phyloP scores from a whole-genome alignment of 2,329 filamentous ascomycete genomes.

The Fusarium sp. region DNA sequence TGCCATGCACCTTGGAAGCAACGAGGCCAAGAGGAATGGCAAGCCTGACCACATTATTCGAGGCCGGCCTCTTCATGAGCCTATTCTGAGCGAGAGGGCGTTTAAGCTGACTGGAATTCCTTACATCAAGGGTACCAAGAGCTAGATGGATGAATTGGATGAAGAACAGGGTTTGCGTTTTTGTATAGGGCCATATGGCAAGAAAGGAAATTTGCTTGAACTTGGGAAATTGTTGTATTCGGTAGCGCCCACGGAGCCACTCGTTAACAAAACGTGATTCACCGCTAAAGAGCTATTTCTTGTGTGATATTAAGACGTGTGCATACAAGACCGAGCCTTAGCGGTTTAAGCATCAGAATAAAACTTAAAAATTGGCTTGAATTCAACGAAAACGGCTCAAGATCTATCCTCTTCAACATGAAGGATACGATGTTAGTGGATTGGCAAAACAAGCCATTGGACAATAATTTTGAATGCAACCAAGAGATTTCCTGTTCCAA shows the following conservation, averaged over 20 bases:
- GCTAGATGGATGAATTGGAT: not conserved
- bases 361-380: too few relatives aligned
- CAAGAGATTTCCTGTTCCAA: not conserved
- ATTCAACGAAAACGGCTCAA: too few relatives aligned
- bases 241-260: not conserved
- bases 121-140: slow-evolving; percentile 25
- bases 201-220: not conserved
- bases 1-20: slow-evolving; percentile 36
- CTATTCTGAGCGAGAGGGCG: slow-evolving; percentile 26
- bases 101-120: slow-evolving; percentile 43
- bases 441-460: not conserved
- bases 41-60: slow-evolving; percentile 35
- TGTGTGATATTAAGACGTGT: not conserved
- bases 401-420: not conserved
- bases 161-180: not conserved
- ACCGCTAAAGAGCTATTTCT: not conserved
- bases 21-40: slow-evolving; percentile 35
- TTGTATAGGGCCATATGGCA: not conserved
- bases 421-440: not conserved
- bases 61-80: slow-evolving; percentile 31
- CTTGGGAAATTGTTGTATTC: not conserved
- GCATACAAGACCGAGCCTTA: too few relatives aligned
- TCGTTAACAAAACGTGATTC: not conserved
- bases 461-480: not conserved
- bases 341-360: too few relatives aligned